phyloP scores from a whole-genome alignment of 768 basidiomycete species.

The Boletus vermiculosoides region DNA sequence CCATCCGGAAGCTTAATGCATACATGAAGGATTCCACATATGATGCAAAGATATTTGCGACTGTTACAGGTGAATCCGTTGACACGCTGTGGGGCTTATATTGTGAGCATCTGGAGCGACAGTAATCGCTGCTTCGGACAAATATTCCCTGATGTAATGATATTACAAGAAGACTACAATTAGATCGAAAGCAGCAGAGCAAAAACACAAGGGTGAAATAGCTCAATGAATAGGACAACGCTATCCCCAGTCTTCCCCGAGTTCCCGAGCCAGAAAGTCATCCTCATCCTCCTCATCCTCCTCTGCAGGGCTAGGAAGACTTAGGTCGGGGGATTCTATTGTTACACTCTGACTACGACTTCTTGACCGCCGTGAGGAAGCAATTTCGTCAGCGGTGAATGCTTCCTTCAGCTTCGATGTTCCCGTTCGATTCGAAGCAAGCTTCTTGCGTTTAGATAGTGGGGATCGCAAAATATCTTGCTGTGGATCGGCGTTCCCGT shows the following conservation, averaged over 20 bases:
- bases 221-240: not conserved
- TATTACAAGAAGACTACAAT: slow-evolving; percentile 21
- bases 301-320: slow-evolving; percentile 33
- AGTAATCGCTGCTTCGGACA: not conserved
- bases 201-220: not conserved
- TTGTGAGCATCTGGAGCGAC: slow-evolving; percentile 37
- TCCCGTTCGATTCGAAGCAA: slow-evolving; percentile 63
- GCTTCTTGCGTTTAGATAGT: slow-evolving; percentile 76
- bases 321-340: slow-evolving; percentile 8
- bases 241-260: slow-evolving; percentile 79
- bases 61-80: slow-evolving; percentile 51
- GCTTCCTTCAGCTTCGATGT: slow-evolving; percentile 69
- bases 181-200: slow-evolving; percentile 21
- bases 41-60: slow-evolving; percentile 50
- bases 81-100: slow-evolving; percentile 60
- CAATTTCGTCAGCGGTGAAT: slow-evolving; percentile 54
- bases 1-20: slow-evolving; percentile 57
- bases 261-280: slow-evolving; percentile 77
- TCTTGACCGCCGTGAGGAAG: slow-evolving; percentile 12
- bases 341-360: slow-evolving; percentile 25
- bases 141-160: slow-evolving; percentile 11
- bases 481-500: slow-evolving; percentile 37
- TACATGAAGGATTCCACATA: slow-evolving; percentile 50
- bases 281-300: slow-evolving; percentile 68
- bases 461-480: slow-evolving; percentile 60